Percentiles rank a stretch among this genome's conserved stretches.
Evolutionary conservation across 495 filamentous ascomycete species (phyloP).

Genomic region (Beverwykella pulmonaria): DNA sequence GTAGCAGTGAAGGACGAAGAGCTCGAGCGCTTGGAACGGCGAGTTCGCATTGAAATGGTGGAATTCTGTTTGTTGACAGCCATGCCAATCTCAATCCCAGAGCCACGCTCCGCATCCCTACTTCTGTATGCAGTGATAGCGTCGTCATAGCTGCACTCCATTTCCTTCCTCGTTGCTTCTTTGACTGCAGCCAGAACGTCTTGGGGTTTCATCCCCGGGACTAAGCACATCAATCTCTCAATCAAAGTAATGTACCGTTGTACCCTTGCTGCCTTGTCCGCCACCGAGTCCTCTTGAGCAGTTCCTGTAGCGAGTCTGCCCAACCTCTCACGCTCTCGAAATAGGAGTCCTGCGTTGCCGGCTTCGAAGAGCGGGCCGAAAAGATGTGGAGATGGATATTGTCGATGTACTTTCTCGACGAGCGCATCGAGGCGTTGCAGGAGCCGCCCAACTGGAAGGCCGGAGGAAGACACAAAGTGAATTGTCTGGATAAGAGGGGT

Average conservation of each 20-base stretch:
- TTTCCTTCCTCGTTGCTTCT: conserved; percentile 16
- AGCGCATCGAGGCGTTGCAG: conserved; percentile 32
- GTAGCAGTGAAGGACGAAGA: not conserved
- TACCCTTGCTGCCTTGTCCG: conserved; percentile 19
- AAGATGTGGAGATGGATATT: conserved; percentile 11
- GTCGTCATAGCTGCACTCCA: conserved; percentile 16
- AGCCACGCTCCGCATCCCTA: not conserved
- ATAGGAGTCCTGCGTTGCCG: conserved; percentile 9
- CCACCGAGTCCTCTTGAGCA: not conserved
- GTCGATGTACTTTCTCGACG: conserved; percentile 28
- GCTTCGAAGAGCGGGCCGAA: conserved; percentile 25
- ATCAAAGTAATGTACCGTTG: conserved; percentile 23
- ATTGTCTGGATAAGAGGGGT: conserved; percentile 14
- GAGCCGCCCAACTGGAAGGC: conserved; percentile 22
- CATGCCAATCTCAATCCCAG: not conserved
- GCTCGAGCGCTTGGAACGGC: conserved; percentile 9
- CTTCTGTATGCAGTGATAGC: not conserved
- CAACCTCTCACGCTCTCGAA: conserved; percentile 21
- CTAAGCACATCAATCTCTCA: conserved; percentile 25
- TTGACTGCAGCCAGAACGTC: conserved; percentile 12
- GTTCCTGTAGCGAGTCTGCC: conserved; percentile 12
- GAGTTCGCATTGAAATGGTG: not conserved
- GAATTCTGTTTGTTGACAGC: not conserved
- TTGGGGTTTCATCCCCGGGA: conserved; percentile 7
- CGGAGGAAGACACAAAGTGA: conserved; percentile 20